Conservation (phyloP, 2,329 filamentous ascomycete genomes). For the Scedosporium aurantiacum region DNA sequence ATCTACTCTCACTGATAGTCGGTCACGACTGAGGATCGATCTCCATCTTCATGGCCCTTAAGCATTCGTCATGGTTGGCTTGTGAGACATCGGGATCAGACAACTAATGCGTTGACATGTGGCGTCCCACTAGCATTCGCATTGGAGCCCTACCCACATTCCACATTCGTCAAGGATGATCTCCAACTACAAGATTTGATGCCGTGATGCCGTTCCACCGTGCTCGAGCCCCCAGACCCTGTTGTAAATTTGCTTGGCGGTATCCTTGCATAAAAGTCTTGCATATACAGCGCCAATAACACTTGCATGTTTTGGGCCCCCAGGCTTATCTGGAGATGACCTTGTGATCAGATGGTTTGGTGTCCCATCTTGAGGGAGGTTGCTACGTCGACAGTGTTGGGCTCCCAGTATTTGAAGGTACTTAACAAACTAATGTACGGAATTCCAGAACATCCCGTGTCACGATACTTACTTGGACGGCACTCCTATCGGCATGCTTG, state of each 20-base stretch:
- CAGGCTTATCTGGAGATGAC: background rate
- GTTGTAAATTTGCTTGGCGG: background rate
- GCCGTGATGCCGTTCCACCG: background rate
- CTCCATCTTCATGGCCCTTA: background rate
- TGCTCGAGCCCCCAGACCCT: background rate
- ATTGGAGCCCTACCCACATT: background rate
- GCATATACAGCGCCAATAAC: background rate
- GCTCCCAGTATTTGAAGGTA: background rate
- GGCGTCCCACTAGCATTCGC: background rate
- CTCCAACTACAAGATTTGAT: background rate
- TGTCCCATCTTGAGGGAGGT: too few relatives aligned
- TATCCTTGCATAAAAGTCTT: background rate
- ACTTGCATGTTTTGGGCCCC: too few relatives aligned
- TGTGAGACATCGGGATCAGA: background rate
- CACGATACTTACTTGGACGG: background rate
- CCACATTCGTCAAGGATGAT: background rate
- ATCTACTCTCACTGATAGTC: background rate
- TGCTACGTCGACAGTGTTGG: too few relatives aligned
- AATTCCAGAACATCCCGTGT: background rate
- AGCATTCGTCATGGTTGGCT: background rate
- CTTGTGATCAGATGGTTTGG: background rate
- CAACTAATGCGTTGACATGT: background rate
- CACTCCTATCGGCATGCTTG: background rate
- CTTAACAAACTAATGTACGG: background rate
- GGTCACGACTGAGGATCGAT: background rate